phyloP scores from a whole-genome alignment of 768 basidiomycete species.

The Boletus coccyginus region DNA sequence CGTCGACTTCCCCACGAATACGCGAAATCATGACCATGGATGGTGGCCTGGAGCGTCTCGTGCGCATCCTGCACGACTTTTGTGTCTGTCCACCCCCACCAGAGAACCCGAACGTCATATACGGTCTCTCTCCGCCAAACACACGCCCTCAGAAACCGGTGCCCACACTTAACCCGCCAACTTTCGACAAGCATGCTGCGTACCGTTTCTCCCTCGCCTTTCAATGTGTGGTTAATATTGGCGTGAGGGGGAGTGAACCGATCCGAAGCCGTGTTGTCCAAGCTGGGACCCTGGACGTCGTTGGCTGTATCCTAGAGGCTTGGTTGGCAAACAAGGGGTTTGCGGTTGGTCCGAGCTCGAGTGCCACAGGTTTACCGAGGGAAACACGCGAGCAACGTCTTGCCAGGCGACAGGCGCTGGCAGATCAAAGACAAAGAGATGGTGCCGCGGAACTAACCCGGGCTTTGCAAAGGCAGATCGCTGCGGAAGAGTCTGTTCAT shows the following conservation, averaged over 20 bases:
- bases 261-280: conserved; percentile 92
- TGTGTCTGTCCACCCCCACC: conserved; percentile 81
- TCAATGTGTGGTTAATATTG: conserved; percentile 96
- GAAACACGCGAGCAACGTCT: conserved; percentile 75
- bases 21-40: conserved; percentile 98
- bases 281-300: conserved; percentile 90
- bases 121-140: conserved; percentile 71
- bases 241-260: conserved; percentile 90
- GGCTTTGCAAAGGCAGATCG: conserved; percentile 54
- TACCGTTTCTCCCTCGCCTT: conserved; percentile 92
- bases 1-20: conserved; percentile 95
- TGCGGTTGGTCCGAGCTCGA: conserved; percentile 75
- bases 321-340: conserved; percentile 90
- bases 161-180: conserved; percentile 63
- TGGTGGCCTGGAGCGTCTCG: conserved; percentile 93
- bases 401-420: conserved; percentile 54
- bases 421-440: conserved; percentile 57
- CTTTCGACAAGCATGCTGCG: conserved; percentile 80
- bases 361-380: conserved; percentile 69
- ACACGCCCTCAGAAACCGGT: conserved; percentile 51
- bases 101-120: conserved; percentile 71
- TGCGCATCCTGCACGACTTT: conserved; percentile 87
- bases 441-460: conserved; percentile 51
- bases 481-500: conserved; percentile 29
- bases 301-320: conserved; percentile 89